These are phyloP conservation scores for Pholiota molesta DNA, from an alignment of 768 basidiomycete genomes.

Conservation along the genomic window DNA sequence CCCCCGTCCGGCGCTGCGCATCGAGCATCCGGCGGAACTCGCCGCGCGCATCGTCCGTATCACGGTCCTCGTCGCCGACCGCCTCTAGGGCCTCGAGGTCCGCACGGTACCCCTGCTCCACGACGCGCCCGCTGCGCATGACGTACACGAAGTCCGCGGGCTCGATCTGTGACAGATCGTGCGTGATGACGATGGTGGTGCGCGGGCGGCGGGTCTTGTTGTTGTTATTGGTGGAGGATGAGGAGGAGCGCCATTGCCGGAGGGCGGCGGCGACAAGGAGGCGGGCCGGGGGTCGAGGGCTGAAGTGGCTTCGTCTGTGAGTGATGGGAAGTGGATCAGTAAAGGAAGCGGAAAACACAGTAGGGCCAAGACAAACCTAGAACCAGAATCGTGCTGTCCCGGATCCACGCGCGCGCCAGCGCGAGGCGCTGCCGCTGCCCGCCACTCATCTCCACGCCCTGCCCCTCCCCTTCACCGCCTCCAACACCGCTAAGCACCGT, in stretches of 20 bases:
- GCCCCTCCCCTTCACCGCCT: slow-evolving; percentile 4
- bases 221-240: no score
- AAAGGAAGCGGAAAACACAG: not conserved
- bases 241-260: slow-evolving; percentile 25
- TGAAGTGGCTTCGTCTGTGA: slow-evolving; percentile 76
- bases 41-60: slow-evolving; percentile 39
- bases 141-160: slow-evolving; percentile 89
- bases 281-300: slow-evolving; percentile 88
- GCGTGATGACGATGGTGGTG: slow-evolving; percentile 94
- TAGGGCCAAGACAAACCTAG: slow-evolving; percentile 62
- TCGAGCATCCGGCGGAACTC: slow-evolving; percentile 76
- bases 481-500: slow-evolving; percentile 66
- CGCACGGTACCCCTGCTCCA: slow-evolving; percentile 84
- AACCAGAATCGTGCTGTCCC: slow-evolving; percentile 88
- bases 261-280: slow-evolving; percentile 80
- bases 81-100: slow-evolving; percentile 80
- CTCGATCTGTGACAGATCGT: slow-evolving; percentile 86
- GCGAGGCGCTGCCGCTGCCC: slow-evolving; percentile 92
- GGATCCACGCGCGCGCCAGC: slow-evolving; percentile 82
- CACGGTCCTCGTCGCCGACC: slow-evolving; percentile 15
- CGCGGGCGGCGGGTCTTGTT: slow-evolving; percentile 61
- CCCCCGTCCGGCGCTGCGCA: slow-evolving; percentile 55
- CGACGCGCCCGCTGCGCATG: slow-evolving; percentile 76
- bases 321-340: slow-evolving; percentile 35
- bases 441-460: slow-evolving; percentile 38